A percentile compares a stretch with the other conserved stretches of the same genome.
These are phyloP conservation scores for Cladosporium sp. DNA, from an alignment of 2,329 filamentous ascomycete genomes.

Conservation along the genomic window DNA sequence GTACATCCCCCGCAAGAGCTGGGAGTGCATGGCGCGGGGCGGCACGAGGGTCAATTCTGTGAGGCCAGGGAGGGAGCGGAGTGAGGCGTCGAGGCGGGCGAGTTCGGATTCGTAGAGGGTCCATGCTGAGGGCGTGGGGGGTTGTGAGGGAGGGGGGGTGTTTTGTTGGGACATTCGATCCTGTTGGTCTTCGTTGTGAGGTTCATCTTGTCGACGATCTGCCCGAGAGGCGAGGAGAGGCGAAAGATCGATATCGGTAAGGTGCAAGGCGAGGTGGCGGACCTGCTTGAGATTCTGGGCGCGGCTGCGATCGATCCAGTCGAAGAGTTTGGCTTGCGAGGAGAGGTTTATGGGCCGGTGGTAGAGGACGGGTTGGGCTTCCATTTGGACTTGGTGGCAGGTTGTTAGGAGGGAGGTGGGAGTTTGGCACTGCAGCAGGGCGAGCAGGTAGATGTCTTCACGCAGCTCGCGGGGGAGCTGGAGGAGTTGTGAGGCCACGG, in stretches of 20 bases:
- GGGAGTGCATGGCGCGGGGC: conserved; percentile 19
- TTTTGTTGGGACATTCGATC: too few relatives aligned
- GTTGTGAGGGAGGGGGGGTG: not conserved
- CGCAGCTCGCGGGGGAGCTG: conserved; percentile 15
- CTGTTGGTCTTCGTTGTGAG: too few relatives aligned
- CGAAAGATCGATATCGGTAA: conserved; percentile 28
- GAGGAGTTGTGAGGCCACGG: conserved; percentile 12
- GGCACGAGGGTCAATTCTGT: conserved; percentile 20
- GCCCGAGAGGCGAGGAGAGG: conserved; percentile 9
- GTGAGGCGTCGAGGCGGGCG: conserved; percentile 18
- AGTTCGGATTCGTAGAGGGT: conserved; percentile 26
- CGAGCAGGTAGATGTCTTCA: conserved; percentile 13
- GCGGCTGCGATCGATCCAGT: conserved; percentile 23
- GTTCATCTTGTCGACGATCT: too few relatives aligned
- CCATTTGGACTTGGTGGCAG: conserved; percentile 22
- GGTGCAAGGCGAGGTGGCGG: conserved; percentile 17
- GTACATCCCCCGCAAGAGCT: conserved; percentile 24
- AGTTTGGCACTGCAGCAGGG: not conserved
- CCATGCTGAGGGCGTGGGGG: conserved; percentile 18
- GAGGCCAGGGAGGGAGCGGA: conserved; percentile 21
- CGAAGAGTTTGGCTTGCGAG: conserved; percentile 25
- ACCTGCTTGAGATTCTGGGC: conserved; percentile 21
- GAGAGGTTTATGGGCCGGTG: conserved; percentile 21
- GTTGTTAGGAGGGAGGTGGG: conserved; percentile 16
- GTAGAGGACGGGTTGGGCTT: conserved; percentile 20